Percentiles rank a stretch among this genome's conserved stretches.
Evolutionary conservation across 495 filamentous ascomycete genomes (phyloP).

Genomic region (Penicillium canariense): DNA sequence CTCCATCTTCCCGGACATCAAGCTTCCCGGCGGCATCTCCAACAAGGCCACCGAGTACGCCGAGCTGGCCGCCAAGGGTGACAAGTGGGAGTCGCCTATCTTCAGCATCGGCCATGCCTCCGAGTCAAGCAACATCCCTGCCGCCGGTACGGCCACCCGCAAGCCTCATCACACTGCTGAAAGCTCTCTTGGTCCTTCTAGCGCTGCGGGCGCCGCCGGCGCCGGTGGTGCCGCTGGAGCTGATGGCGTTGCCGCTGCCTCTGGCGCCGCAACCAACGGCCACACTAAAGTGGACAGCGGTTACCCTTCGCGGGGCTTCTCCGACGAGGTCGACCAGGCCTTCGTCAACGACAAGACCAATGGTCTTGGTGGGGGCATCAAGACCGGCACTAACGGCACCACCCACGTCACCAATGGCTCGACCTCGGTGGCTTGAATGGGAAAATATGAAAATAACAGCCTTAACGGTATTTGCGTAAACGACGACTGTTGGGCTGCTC

Average conservation of each 20-base stretch:
- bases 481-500: neutral
- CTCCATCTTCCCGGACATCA: constrained; percentile 84
- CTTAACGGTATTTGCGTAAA: constrained; percentile 5
- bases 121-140: constrained; percentile 68
- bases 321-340: constrained; percentile 54
- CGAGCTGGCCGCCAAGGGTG: constrained; percentile 80
- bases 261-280: constrained; percentile 19
- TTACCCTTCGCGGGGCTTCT: constrained; percentile 44
- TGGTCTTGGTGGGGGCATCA: constrained; percentile 15
- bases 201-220: constrained; percentile 6
- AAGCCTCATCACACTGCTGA: constrained; percentile 54
- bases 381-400: constrained; percentile 16
- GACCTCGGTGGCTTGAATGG: constrained; percentile 21
- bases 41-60: constrained; percentile 94
- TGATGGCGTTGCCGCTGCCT: constrained; percentile 10
- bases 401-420: constrained; percentile 18
- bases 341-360: constrained; percentile 39
- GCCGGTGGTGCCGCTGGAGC: constrained; percentile 14
- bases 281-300: constrained; percentile 17
- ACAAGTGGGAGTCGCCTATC: constrained; percentile 92
- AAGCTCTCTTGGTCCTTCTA: constrained; percentile 12
- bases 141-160: constrained; percentile 59
- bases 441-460: neutral
- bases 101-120: constrained; percentile 83
- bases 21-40: constrained; percentile 85